Base-by-base conservation (phyloP, 495 filamentous ascomycete genomes). In the Pseudevernia furfuracea region DNA sequence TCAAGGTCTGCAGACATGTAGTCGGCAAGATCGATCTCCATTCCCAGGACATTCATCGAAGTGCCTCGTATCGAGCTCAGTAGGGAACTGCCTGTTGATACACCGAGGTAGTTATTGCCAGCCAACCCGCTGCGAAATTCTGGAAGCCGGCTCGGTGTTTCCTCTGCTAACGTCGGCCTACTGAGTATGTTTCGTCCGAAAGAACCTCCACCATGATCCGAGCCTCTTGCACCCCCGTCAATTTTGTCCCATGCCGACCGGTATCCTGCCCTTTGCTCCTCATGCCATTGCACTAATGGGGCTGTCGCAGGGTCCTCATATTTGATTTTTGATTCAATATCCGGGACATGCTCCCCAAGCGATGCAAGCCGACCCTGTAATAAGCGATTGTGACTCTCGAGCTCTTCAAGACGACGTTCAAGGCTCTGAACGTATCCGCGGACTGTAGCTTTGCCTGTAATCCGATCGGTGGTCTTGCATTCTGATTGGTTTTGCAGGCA, bases 381-480 rank as follows among this genome's bases (percentile, higher is more conserved):
- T 37, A 81, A 76, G 28, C 76, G 75, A 25, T 84, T 80, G 53
- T 77, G 81, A 28, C 76, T 75, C 62, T 88, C 83, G 21, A 70
- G 59, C 17, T 72, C 63, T 25, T 61, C 61, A n/a, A 71, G 49
- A 23, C 70, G 64, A 37, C 63, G 64, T 49, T 74, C 72, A 17
- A 89, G 74, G 64, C 62, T 66, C 46, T 70, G 58, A 10, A 70
- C 66, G 39, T 71, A 68, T 32, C 91, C 91, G 61, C 92, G 83
- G n/a, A 82, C 81, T 37, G 84, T 85, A 19, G 91, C 89, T 62
- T 88, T 85, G 34, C 89, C 89, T n/a, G 89, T 92, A 67, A 94
- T 90, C 37, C 89, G 84, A 73, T 96, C 92, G 19, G 91, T 96
- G 14, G 91, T 89, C 69, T 83, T 83, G 74, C 91, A 96, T 63